Evolutionary conservation across 805 yeast genomes (phyloP), one percentile per base, ranked within the genome.

Genomic region (Schwanniomyces sp.): DNA sequence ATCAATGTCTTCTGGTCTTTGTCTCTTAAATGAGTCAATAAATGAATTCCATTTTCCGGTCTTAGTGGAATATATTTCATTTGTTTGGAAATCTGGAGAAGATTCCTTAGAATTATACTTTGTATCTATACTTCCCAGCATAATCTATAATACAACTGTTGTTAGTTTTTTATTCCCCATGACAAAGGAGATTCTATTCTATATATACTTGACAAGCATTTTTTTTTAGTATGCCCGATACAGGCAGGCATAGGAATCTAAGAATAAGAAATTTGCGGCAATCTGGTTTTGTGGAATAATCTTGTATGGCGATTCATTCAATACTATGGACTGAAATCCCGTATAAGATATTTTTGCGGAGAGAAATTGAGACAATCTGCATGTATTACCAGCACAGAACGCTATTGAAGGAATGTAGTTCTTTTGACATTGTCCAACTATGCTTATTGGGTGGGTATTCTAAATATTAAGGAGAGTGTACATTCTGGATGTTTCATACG

Each of bases 11-110:
- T 43, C 40, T 2, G 47, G 52, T 11, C 57, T 64, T n/a, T 65
- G 61, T 48, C 62, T 55, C 43, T 59, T 59, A 51, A 68, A 69
- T 1, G 72, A 63, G 34, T 62, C 61, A 42, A 52, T 55, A 46
- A 66, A 66, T 2, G 49, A 39, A 37, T 54, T 55, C 70, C 70
- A 66, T 24, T n/a, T 37, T 4, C 40, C 40, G 10, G 16, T 37
- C 12, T 37, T 37, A 17, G 14, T 18, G 21, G 14, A 14, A 32
- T 14, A 32, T 32, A 32, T 32, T 9, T 32, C 36, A 2, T 32
- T 14, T 6, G 21, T 32, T 3, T 14, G 36, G 21, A 14, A 7
- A 16, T 32, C 36, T 14, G 36, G 36, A 6, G 36, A 32, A 9
- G 36, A 32, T 32, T 32, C 36, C 36, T 32, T 14, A 9, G 36